Percentiles rank a stretch among this genome's conserved stretches.
These are phyloP conservation scores for Boletus subparvulus DNA, from an alignment of 768 basidiomycete species.

Conservation along the genomic window DNA sequence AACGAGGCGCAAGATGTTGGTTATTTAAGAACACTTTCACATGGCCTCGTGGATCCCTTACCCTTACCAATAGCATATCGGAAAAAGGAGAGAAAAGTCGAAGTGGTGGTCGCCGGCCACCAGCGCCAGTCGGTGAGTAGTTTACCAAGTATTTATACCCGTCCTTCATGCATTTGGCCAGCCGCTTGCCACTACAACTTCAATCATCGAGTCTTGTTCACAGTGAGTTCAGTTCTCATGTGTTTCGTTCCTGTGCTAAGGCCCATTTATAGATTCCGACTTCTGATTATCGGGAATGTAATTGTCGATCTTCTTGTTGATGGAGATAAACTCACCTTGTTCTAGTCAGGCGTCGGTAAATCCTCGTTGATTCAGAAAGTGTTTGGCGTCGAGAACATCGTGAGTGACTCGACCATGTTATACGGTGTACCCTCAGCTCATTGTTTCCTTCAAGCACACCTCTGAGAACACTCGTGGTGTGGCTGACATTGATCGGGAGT, in stretches of 20 bases:
- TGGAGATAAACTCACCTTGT: background rate
- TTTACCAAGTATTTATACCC: background rate
- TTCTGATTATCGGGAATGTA: slow-evolving; percentile 20
- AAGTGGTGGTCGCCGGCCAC: slow-evolving; percentile 5
- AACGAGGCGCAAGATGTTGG: slow-evolving; percentile 3
- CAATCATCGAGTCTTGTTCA: slow-evolving; percentile 13
- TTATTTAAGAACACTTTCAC: background rate
- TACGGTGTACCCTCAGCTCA: background rate
- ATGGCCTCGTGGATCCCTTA: background rate
- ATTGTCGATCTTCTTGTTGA: background rate
- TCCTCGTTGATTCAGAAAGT: slow-evolving; percentile 10
- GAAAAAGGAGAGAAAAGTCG: slow-evolving; percentile 4
- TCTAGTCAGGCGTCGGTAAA: slow-evolving; percentile 18
- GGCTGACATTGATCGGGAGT: slow-evolving; percentile 15
- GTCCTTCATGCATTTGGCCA: background rate
- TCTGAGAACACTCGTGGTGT: slow-evolving; percentile 1
- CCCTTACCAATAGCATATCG: slow-evolving; percentile 6
- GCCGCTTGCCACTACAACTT: slow-evolving; percentile 7
- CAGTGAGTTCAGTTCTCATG: background rate
- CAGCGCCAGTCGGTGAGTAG: slow-evolving; percentile 1
- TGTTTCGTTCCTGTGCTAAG: background rate
- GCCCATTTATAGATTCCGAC: slow-evolving; percentile 5
- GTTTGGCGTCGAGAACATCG: slow-evolving; percentile 13
- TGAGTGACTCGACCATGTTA: background rate
- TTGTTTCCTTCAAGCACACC: background rate